Evolutionary conservation across 129 eudicot genomes (phyloP).

Genomic region (Logfia minima): DNA sequence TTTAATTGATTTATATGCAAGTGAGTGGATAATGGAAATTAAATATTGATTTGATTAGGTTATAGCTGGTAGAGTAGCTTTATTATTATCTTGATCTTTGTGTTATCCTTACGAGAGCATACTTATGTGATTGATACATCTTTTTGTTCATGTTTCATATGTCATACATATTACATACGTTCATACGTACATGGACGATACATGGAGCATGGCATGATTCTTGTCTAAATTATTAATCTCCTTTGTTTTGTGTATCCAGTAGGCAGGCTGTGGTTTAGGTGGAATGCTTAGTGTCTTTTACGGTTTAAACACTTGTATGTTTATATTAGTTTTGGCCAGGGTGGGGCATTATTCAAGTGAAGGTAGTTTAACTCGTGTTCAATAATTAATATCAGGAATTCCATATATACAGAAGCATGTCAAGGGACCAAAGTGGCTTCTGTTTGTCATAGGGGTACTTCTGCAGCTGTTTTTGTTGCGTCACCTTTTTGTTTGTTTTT

Average conservation of each 20-base stretch:
- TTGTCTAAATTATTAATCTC: not conserved
- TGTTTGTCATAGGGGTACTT: slow-evolving; percentile 78
- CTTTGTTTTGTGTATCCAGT: slow-evolving; percentile 5
- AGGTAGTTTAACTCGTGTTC: not conserved
- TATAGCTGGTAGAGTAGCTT: too few species aligned
- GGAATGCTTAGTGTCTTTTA: slow-evolving; percentile 87
- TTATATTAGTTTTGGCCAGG: not conserved
- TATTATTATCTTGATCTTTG: too few species aligned
- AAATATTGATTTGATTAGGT: too few species aligned
- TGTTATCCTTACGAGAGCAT: too few species aligned
- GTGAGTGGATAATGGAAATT: too few species aligned
- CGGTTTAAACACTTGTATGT: slow-evolving; percentile 67
- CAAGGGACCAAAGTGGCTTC: slow-evolving; percentile 96
- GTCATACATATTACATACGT: not conserved
- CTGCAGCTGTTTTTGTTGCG: not conserved
- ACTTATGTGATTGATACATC: too few species aligned
- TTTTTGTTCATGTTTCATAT: too few species aligned
- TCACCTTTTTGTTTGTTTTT: not conserved
- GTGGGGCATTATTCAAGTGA: not conserved
- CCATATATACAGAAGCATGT: slow-evolving; percentile 73
- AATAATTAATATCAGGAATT: slow-evolving; percentile 51
- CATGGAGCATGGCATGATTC: not conserved
- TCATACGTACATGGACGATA: not conserved
- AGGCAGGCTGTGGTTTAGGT: slow-evolving; percentile 91
- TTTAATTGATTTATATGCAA: too few species aligned